A percentile compares a stretch with the other conserved stretches of the same genome.
phyloP scores from a whole-genome alignment of 352 stramenopile species.

The Phytophthora kernoviae region DNA sequence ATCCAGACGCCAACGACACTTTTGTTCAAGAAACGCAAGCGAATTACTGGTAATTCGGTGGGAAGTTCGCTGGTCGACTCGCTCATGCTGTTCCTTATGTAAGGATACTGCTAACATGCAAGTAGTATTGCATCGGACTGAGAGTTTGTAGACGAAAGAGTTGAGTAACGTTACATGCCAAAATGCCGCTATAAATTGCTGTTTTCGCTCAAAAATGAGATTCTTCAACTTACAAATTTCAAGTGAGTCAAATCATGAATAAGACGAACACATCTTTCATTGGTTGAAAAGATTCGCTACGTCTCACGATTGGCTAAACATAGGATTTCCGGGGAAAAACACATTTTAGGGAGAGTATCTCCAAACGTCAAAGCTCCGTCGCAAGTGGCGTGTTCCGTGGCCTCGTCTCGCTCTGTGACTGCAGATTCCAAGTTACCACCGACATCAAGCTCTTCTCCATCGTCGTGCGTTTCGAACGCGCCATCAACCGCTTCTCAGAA shows the following conservation, averaged over 20 bases:
- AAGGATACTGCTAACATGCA: constrained; percentile 5
- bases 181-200: no score
- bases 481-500: neutral
- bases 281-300: no score
- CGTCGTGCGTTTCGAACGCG: neutral
- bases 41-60: constrained; percentile 31
- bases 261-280: neutral
- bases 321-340: no score
- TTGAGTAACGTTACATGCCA: no score
- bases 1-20: constrained; percentile 57
- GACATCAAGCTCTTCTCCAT: neutral
- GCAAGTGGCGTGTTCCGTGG: no score
- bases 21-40: constrained; percentile 70
- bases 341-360: no score
- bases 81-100: constrained; percentile 75
- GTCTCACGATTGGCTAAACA: no score
- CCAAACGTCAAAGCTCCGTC: no score
- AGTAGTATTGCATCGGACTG: neutral
- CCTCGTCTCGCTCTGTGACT: neutral
- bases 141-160: no score
- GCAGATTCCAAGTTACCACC: neutral
- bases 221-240: neutral
- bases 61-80: constrained; percentile 59
- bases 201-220: neutral
- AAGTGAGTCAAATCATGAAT: no score